A percentile compares a stretch with the other conserved stretches of the same genome.
Conservation (phyloP, 73 alveolate genomes). For the Stentor roeselii region DNA sequence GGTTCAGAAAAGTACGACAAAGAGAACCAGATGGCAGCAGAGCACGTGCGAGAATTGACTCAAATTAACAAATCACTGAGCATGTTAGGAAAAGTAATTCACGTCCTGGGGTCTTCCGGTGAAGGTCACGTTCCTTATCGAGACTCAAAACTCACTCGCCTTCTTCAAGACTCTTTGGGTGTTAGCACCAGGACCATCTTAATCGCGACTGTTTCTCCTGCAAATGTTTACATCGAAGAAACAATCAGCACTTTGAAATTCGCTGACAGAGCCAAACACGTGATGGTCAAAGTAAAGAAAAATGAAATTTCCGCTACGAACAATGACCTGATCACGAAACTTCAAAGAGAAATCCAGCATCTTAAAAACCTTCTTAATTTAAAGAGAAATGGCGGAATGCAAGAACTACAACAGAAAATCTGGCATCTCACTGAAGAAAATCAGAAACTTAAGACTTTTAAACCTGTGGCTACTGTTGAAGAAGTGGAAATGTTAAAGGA, state of each 20-base stretch:
- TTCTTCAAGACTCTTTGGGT: slow-evolving; percentile 75
- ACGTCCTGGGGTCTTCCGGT: slow-evolving; percentile 33
- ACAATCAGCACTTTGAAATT: slow-evolving; percentile 75
- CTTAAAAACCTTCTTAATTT: slow-evolving; percentile 67
- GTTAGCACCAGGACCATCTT: slow-evolving; percentile 75
- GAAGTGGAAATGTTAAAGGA: slow-evolving; percentile 60
- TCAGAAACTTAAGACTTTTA: slow-evolving; percentile 49
- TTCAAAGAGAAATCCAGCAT: slow-evolving; percentile 65
- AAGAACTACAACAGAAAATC: slow-evolving; percentile 53
- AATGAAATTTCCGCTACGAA: slow-evolving; percentile 75
- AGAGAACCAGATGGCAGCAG: slow-evolving; percentile 61
- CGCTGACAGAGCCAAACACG: slow-evolving; percentile 86
- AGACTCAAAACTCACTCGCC: slow-evolving; percentile 81
- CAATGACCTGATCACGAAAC: slow-evolving; percentile 65
- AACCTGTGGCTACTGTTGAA: slow-evolving; percentile 40
- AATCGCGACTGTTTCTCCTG: slow-evolving; percentile 81
- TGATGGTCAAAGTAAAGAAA: slow-evolving; percentile 55
- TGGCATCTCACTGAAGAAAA: slow-evolving; percentile 60
- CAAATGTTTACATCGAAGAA: slow-evolving; percentile 67
- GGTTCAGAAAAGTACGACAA: slow-evolving; percentile 84
- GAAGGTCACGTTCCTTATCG: slow-evolving; percentile 73
- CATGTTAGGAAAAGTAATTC: slow-evolving; percentile 71
- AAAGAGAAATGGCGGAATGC: slow-evolving; percentile 64
- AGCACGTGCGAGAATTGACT: slow-evolving; percentile 70
- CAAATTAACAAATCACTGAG: slow-evolving; percentile 75